Conservation (phyloP, 2,329 filamentous ascomycete species). For the Aspergillus unguis region DNA sequence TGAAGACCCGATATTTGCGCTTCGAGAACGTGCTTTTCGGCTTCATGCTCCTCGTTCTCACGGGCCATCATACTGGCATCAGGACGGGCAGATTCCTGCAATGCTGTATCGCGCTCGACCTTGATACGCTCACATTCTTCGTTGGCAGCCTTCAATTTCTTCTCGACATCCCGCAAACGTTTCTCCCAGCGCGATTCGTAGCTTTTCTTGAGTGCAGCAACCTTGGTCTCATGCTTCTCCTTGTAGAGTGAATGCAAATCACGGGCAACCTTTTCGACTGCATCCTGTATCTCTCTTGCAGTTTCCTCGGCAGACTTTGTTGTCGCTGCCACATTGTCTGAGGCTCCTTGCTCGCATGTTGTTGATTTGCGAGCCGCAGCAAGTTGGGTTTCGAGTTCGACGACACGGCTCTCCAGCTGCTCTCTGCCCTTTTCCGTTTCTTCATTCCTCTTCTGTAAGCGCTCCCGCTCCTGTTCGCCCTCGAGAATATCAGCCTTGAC, state of each 20-base stretch:
- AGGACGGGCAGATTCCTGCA: slow-evolving; percentile 54
- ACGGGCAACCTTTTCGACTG: slow-evolving; percentile 85
- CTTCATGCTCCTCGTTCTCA: slow-evolving; percentile 60
- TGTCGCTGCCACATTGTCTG: slow-evolving; percentile 24
- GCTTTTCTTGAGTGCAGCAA: slow-evolving; percentile 76
- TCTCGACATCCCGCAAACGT: slow-evolving; percentile 74
- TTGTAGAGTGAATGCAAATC: slow-evolving; percentile 94
- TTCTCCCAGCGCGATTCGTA: slow-evolving; percentile 89
- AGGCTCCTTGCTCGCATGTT: slow-evolving; percentile 29
- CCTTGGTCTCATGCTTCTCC: slow-evolving; percentile 94
- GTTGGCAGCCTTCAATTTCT: slow-evolving; percentile 63
- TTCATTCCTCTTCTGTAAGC: slow-evolving; percentile 70
- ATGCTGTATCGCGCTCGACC: slow-evolving; percentile 61
- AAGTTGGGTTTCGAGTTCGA: slow-evolving; percentile 47
- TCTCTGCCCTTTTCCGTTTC: slow-evolving; percentile 64
- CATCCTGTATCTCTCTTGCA: slow-evolving; percentile 71
- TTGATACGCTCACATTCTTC: slow-evolving; percentile 74
- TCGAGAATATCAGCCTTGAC: slow-evolving; percentile 78
- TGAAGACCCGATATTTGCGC: slow-evolving; percentile 73
- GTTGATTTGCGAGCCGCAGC: slow-evolving; percentile 39
- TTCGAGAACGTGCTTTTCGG: slow-evolving; percentile 65
- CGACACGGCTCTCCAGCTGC: slow-evolving; percentile 43
- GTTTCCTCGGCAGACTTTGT: slow-evolving; percentile 47
- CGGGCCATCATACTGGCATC: slow-evolving; percentile 44
- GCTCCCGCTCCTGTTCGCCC: slow-evolving; percentile 75